Percentiles rank a stretch among this genome's conserved stretches.
Conservation (phyloP, 140 eudicot genomes). For the Flaveria floridana region DNA sequence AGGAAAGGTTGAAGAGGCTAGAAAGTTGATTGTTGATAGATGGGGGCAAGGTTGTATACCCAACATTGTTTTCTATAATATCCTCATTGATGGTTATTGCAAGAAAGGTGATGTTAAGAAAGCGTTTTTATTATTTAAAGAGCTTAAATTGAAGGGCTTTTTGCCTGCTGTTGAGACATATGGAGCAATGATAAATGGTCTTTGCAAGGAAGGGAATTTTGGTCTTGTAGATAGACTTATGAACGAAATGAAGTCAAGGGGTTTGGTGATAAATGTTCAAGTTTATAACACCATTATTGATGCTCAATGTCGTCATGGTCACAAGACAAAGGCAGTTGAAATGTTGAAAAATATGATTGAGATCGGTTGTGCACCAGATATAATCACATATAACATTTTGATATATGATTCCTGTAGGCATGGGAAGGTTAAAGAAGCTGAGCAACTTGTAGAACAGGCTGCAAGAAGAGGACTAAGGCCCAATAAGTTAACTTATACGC, state of each 20-base stretch:
- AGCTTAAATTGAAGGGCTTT: slow-evolving; percentile 69
- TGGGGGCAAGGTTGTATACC: slow-evolving; percentile 87
- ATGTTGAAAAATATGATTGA: slow-evolving; percentile 48
- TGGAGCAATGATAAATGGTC: slow-evolving; percentile 71
- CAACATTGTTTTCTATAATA: slow-evolving; percentile 74
- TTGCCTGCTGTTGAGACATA: slow-evolving; percentile 73
- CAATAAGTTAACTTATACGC: slow-evolving; percentile 65
- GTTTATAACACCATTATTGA: slow-evolving; percentile 67
- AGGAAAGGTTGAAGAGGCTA: slow-evolving; percentile 70
- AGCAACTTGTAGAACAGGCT: slow-evolving; percentile 55
- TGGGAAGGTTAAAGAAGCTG: slow-evolving; percentile 75
- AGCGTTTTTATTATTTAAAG: slow-evolving; percentile 53
- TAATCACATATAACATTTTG: slow-evolving; percentile 63
- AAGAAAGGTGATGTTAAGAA: slow-evolving; percentile 62
- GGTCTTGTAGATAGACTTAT: slow-evolving; percentile 52
- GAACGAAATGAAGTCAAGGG: slow-evolving; percentile 66
- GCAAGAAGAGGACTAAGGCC: slow-evolving; percentile 48
- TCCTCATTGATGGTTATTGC: slow-evolving; percentile 78
- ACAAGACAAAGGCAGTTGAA: slow-evolving; percentile 50
- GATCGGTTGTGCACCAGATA: slow-evolving; percentile 59
- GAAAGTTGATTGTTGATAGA: slow-evolving; percentile 61
- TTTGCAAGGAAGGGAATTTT: slow-evolving; percentile 67
- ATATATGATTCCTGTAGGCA: slow-evolving; percentile 58
- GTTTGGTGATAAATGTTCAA: slow-evolving; percentile 48
- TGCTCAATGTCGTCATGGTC: slow-evolving; percentile 61